Evolutionary conservation across 2,329 filamentous ascomycete species (phyloP), one percentile per base, ranked within the genome.

Genomic region (Trichophyton equinum): DNA sequence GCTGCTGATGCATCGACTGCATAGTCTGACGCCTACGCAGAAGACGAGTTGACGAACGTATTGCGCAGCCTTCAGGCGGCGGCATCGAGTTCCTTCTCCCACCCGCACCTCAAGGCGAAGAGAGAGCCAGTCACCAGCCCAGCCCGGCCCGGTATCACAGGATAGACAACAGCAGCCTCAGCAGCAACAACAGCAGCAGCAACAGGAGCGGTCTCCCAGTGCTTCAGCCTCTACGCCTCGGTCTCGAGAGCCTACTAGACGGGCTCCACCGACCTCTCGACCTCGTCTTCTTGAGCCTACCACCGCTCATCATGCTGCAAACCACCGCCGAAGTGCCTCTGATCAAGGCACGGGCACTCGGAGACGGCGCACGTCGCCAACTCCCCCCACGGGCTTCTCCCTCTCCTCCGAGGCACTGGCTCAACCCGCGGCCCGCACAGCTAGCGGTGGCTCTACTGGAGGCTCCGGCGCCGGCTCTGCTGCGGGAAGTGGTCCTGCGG

Each of bases 41-140:
- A 96, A 70, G 91, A 96, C 68, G 89, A 95, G 68, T 83, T 97
- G 15, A 95, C 89, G 65, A 92, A 68, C 85, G 88, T 62, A 96
- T 97, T 67, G 91, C 91, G 1, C 89, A 95, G 90, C 90, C 1
- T 96, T 95, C 69, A 80, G 89, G 62, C 82, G 89, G 63, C 81
- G 89, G 33, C 89, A 95, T 69, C 70, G 58, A 53, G 58, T 27
- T 9, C 61, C 70, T 62, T 46, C 57, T 18, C 30, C 33, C 7
- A 40, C 36, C 2, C 57, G 38, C 42, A 25, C 3, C 15, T 13
- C 15, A 13, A 22, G 40, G 27, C 57, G 18, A 22, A 47, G 38
- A 30, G 55, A 38, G 6, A 40, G 55, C 4, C n/a, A 42, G n/a
- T 9, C 30, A 2, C 9, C 55, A n/a, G 1, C 22, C 15, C 55